Base-by-base conservation (phyloP, 225 moss, liverwort and hornwort species). In the Bryoerythrophyllum caledonicum region DNA sequence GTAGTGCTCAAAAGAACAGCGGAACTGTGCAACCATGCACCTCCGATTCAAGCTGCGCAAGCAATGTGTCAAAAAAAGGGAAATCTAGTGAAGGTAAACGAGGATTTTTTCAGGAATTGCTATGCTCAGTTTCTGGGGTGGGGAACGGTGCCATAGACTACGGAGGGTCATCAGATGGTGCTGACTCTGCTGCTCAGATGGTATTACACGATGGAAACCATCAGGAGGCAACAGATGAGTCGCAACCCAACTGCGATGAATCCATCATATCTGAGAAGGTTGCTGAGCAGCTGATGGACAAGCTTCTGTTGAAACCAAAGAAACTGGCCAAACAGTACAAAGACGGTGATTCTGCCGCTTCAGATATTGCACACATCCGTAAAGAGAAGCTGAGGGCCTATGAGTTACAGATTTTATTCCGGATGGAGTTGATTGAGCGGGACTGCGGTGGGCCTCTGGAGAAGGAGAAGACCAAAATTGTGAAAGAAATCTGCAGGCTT, bases 341-440 rank as follows among this genome's bases (percentile, higher is more conserved):
- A 75, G 74, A 81, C 48, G 40, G 66, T 57, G 79, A 68, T 7
- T 32, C 74, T 27, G 43, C 58, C 40, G 35, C 63, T 71, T 24
- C 79, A 15, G 68, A 82, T 61, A 6, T 43, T 30, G 46, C 56
- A 54, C 65, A 83, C 41, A 76, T 67, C 20, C 76, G 75, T 48
- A 79, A 67, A 65, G 88, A 87, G 70, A 94, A 94, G 80, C 26
- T 91, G 58, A 90, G 82, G 74, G 88, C 82, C 78, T 94, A 83
- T 71, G 94, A 95, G 73, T 82, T 95, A 62, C 92, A 95, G 71
- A 88, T 95, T 41, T 53, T 95, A 20, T 87, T 92, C 51, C 88
- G 94, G 59, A 73, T 95, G 85, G 91, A 95, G 79, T 81, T 95
- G 53, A 81, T 95, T 77, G 83, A 76, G 60, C 72, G 57, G 56